Evolutionary conservation across 169 alveolate species (phyloP).

Genomic region (Prorocentrum cordatum): DNA sequence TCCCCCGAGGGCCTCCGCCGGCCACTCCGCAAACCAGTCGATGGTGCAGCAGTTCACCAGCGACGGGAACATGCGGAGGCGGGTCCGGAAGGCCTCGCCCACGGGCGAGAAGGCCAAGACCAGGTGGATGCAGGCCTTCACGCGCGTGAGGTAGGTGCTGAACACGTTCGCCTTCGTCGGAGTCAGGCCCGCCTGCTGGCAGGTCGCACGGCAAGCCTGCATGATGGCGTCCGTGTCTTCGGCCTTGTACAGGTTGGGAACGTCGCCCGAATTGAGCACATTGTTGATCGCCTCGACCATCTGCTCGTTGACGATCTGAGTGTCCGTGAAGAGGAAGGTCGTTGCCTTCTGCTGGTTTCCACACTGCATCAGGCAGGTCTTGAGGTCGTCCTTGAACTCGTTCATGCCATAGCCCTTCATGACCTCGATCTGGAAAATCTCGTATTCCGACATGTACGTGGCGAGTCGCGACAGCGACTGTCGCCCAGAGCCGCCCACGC

Average conservation of each 20-base stretch:
- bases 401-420: constrained; percentile 81
- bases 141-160: constrained; percentile 83
- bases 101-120: constrained; percentile 88
- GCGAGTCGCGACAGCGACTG: constrained; percentile 83
- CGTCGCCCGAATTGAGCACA: constrained; percentile 89
- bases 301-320: constrained; percentile 86
- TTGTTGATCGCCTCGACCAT: constrained; percentile 88
- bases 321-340: constrained; percentile 87
- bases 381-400: constrained; percentile 89
- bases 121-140: constrained; percentile 83
- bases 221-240: constrained; percentile 74
- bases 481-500: constrained; percentile 92
- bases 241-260: constrained; percentile 85
- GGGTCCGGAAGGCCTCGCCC: constrained; percentile 84
- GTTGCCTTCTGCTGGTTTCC: constrained; percentile 86
- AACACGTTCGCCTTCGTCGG: constrained; percentile 89
- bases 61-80: constrained; percentile 74
- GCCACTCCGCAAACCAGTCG: constrained; percentile 94
- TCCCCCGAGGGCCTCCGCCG: constrained; percentile 81
- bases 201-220: constrained; percentile 63
- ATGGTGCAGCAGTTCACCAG: constrained; percentile 88
- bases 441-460: constrained; percentile 81
- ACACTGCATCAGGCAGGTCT: constrained; percentile 84
- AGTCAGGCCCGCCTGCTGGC: constrained; percentile 77
- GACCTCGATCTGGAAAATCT: constrained; percentile 84